A percentile compares a stretch with the other conserved stretches of the same genome.
These are phyloP conservation scores for Pestalotiopsis sp. DNA, from an alignment of 2,329 filamentous ascomycete species.

Conservation along the genomic window DNA sequence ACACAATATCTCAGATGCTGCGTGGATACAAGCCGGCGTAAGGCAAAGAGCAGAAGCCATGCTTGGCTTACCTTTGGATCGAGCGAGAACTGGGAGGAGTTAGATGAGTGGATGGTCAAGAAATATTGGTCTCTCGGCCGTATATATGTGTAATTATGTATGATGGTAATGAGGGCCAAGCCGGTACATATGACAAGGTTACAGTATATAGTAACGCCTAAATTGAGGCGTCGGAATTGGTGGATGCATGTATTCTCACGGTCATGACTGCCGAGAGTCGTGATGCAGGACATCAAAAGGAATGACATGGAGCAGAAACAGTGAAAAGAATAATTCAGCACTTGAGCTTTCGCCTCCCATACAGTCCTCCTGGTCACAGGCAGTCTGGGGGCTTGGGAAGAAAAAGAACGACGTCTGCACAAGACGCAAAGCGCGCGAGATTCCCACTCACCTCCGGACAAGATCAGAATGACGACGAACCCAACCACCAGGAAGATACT, in stretches of 20 bases:
- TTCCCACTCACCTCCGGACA: slow-evolving; percentile 30
- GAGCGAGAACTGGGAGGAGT: slow-evolving; percentile 21
- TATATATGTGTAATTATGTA: too few relatives aligned
- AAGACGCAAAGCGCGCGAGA: not conserved
- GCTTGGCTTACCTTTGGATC: slow-evolving; percentile 9
- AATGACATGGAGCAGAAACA: not conserved
- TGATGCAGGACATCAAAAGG: not conserved
- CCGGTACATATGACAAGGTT: not conserved
- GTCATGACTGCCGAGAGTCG: not conserved
- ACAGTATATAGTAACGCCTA: too few relatives aligned
- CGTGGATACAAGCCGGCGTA: slow-evolving; percentile 65
- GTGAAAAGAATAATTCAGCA: not conserved
- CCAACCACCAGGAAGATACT: slow-evolving; percentile 30
- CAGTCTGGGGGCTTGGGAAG: not conserved
- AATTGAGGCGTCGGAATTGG: too few relatives aligned
- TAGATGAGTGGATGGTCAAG: not conserved
- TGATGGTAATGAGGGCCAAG: not conserved
- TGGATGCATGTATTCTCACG: not conserved
- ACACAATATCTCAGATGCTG: slow-evolving; percentile 62
- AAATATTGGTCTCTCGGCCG: not conserved
- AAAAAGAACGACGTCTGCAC: not conserved
- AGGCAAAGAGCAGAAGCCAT: slow-evolving; percentile 46
- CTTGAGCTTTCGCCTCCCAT: too few relatives aligned
- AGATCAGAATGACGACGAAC: slow-evolving; percentile 31
- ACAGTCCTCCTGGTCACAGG: not conserved